Percentiles rank a stretch among this genome's conserved stretches.
These are phyloP conservation scores for Paramarasmius palmivorus DNA, from an alignment of 1,284 basidiomycete species.

Conservation along the genomic window DNA sequence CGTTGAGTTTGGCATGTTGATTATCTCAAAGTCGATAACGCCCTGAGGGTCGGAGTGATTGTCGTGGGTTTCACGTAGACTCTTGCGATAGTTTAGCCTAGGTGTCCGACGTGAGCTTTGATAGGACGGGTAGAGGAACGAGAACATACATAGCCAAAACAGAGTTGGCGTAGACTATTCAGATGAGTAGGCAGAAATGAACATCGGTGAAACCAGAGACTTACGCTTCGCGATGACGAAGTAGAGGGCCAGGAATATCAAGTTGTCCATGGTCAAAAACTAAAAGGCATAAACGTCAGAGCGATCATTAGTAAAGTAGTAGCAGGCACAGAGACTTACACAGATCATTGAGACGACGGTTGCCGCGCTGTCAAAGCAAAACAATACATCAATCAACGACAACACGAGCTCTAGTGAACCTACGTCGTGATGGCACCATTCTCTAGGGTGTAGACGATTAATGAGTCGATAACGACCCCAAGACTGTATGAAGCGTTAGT, in stretches of 20 bases:
- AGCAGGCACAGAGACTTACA: neutral
- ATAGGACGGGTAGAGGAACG: too few species aligned
- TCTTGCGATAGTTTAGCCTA: neutral
- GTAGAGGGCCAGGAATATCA: conserved; percentile 8
- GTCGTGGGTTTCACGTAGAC: neutral
- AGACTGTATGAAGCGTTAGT: neutral
- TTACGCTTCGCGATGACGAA: conserved; percentile 11
- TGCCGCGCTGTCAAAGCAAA: neutral
- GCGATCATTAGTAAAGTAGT: neutral
- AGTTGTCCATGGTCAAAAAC: conserved; percentile 9
- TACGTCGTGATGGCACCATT: conserved; percentile 13
- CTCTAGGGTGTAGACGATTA: conserved; percentile 6
- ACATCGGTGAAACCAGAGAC: neutral
- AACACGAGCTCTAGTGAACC: neutral
- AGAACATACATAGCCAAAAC: conserved; percentile 9
- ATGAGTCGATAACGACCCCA: conserved; percentile 1
- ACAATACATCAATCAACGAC: neutral
- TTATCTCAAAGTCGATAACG: neutral
- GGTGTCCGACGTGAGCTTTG: too few species aligned
- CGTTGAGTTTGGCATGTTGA: too few species aligned
- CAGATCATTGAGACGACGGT: conserved; percentile 7
- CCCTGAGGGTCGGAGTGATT: neutral
- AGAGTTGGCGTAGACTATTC: conserved; percentile 9
- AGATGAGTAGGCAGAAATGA: too few species aligned
- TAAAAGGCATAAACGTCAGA: neutral